Evolutionary conservation across 768 basidiomycete genomes (phyloP).

Genomic region (Pulveroboletus sp.): DNA sequence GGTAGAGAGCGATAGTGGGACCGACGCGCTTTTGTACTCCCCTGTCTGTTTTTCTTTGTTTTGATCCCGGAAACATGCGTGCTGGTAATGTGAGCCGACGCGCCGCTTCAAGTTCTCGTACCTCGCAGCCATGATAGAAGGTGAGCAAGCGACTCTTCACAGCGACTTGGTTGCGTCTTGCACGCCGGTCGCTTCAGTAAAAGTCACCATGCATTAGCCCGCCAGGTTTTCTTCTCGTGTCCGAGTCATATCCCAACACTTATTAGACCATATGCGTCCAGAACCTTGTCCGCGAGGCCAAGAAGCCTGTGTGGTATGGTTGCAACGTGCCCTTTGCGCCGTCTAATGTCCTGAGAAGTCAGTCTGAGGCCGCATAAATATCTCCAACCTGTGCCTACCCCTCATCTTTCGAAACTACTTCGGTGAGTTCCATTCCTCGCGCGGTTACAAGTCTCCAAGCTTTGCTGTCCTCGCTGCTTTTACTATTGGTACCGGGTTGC

Average conservation of each 20-base stretch:
- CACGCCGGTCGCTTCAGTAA: no score
- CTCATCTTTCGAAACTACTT: slow-evolving; percentile 11
- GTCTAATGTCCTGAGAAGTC: slow-evolving; percentile 8
- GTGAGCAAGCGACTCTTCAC: no score
- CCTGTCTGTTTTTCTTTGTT: slow-evolving; percentile 13
- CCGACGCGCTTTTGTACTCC: background rate
- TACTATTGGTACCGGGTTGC: slow-evolving; percentile 11
- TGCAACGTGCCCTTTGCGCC: slow-evolving; percentile 10
- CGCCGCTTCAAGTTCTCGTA: no score
- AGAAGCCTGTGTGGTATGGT: slow-evolving; percentile 11
- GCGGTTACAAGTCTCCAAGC: slow-evolving; percentile 5
- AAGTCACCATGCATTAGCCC: no score
- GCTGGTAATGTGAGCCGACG: no score
- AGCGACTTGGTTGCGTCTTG: no score
- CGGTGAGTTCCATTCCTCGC: slow-evolving; percentile 11
- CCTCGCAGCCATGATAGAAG: no score
- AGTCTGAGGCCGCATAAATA: slow-evolving; percentile 21
- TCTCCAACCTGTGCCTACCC: slow-evolving; percentile 5
- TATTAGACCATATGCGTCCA: background rate
- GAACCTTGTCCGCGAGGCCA: slow-evolving; percentile 14
- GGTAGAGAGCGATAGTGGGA: background rate
- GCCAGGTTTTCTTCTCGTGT: no score
- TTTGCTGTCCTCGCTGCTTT: slow-evolving; percentile 1
- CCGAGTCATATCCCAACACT: background rate
- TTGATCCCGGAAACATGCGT: background rate